These are phyloP conservation scores for Calocybe indica DNA, from an alignment of 768 basidiomycete species.

Conservation along the genomic window DNA sequence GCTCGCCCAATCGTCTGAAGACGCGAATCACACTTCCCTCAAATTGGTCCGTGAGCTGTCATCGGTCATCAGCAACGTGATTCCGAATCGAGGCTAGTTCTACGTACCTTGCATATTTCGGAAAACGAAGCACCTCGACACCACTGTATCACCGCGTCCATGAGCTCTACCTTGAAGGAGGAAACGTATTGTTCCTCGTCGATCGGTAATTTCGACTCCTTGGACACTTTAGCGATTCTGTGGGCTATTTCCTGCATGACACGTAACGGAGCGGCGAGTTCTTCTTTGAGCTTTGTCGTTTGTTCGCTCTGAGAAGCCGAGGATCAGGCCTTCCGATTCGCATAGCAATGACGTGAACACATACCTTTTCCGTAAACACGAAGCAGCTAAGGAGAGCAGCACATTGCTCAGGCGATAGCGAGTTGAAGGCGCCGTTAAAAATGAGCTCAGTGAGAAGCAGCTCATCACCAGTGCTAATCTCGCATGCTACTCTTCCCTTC, in stretches of 20 bases:
- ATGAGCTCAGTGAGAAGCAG: slow-evolving; percentile 93
- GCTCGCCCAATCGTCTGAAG: slow-evolving; percentile 90
- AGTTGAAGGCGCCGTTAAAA: slow-evolving; percentile 95
- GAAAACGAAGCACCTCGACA: slow-evolving; percentile 96
- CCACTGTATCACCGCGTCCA: slow-evolving; percentile 98
- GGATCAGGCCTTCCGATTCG: neutral
- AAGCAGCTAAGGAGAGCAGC: slow-evolving; percentile 96
- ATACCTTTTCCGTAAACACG: slow-evolving; percentile 93
- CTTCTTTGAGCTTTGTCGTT: slow-evolving; percentile 81
- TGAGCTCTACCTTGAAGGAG: slow-evolving; percentile 97
- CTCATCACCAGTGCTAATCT: slow-evolving; percentile 97
- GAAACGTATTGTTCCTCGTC: slow-evolving; percentile 94
- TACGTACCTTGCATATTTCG: slow-evolving; percentile 87
- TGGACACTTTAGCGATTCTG: slow-evolving; percentile 94
- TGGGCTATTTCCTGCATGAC: slow-evolving; percentile 95
- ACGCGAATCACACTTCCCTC: slow-evolving; percentile 96
- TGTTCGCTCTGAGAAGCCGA: slow-evolving; percentile 66
- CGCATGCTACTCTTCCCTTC: slow-evolving; percentile 97
- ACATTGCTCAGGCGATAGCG: slow-evolving; percentile 84
- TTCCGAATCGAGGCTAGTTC: neutral
- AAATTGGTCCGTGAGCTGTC: slow-evolving; percentile 91
- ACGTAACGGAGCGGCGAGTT: slow-evolving; percentile 86
- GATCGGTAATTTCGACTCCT: slow-evolving; percentile 84
- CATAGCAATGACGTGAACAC: neutral
- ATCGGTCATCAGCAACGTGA: neutral